Percentiles rank a stretch among this genome's conserved stretches.
phyloP scores from a whole-genome alignment of 306 rosid genomes.

The Casuarina glauca region DNA sequence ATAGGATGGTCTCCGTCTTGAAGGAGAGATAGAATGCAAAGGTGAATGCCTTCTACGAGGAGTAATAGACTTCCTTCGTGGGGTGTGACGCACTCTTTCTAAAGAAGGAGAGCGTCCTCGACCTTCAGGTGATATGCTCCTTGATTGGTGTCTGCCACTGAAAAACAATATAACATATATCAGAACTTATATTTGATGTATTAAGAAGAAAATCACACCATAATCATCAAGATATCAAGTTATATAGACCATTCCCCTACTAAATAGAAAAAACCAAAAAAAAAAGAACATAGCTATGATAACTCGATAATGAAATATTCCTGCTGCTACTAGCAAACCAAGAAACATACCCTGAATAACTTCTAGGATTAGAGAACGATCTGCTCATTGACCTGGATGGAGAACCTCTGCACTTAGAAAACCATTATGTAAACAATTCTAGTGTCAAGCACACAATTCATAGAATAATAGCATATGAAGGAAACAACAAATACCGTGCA shows the following conservation, averaged over 20 bases:
- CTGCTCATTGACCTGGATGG: constrained; percentile 59
- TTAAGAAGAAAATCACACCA: constrained; percentile 11
- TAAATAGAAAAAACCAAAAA: neutral
- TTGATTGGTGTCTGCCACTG: constrained; percentile 51
- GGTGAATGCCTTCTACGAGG: constrained; percentile 57
- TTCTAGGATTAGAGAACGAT: constrained; percentile 55
- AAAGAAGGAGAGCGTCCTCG: constrained; percentile 51
- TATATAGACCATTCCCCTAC: constrained; percentile 10
- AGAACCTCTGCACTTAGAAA: constrained; percentile 43
- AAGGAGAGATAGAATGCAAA: constrained; percentile 40
- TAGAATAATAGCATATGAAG: constrained; percentile 3
- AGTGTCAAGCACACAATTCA: neutral
- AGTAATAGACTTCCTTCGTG: constrained; percentile 48
- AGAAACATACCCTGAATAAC: constrained; percentile 54
- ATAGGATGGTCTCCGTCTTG: constrained; percentile 22
- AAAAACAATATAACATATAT: constrained; percentile 14
- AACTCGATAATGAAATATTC: neutral
- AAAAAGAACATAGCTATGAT: constrained; percentile 10
- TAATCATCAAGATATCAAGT: neutral
- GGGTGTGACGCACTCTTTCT: constrained; percentile 48
- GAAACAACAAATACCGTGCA: constrained; percentile 40
- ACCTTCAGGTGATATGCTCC: constrained; percentile 59
- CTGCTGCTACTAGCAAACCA: neutral
- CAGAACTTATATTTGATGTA: constrained; percentile 13
- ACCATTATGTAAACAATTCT: constrained; percentile 1